Evolutionary conservation across 768 basidiomycete species (phyloP).

Genomic region (Stropharia rugosoannulata): DNA sequence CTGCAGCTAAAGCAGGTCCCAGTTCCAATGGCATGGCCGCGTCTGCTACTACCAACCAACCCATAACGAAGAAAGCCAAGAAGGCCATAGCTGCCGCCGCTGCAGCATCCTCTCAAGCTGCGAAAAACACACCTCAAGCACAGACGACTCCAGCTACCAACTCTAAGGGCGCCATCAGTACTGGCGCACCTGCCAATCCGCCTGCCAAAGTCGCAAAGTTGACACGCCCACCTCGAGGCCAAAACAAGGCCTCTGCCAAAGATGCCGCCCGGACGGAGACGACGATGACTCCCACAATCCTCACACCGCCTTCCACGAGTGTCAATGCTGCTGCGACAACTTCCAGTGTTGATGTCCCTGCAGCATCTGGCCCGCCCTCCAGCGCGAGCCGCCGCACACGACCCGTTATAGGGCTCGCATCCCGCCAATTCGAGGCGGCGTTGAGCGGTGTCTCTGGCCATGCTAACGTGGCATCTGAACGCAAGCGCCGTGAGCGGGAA

Average conservation of each 20-base stretch:
- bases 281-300: neutral
- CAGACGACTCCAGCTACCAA: slow-evolving; percentile 5
- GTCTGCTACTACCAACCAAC: slow-evolving; percentile 11
- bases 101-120: slow-evolving; percentile 3
- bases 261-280: neutral
- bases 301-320: neutral
- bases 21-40: slow-evolving; percentile 18
- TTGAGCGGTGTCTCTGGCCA: slow-evolving; percentile 61
- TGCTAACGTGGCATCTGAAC: slow-evolving; percentile 26
- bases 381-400: slow-evolving; percentile 42
- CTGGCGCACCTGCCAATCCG: slow-evolving; percentile 11
- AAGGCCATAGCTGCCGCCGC: slow-evolving; percentile 16
- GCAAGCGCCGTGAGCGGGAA: slow-evolving; percentile 25
- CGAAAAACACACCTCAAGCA: slow-evolving; percentile 3
- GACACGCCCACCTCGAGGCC: slow-evolving; percentile 12
- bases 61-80: slow-evolving; percentile 24
- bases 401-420: slow-evolving; percentile 61
- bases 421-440: slow-evolving; percentile 73
- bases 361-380: slow-evolving; percentile 18
- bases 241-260: slow-evolving; percentile 13
- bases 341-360: slow-evolving; percentile 6
- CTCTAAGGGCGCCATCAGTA: slow-evolving; percentile 10
- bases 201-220: slow-evolving; percentile 15
- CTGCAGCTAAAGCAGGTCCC: too few species aligned
- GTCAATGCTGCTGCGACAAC: slow-evolving; percentile 13